These are phyloP conservation scores for Tuber calosporum DNA, from an alignment of 495 filamentous ascomycete species.

Conservation along the genomic window DNA sequence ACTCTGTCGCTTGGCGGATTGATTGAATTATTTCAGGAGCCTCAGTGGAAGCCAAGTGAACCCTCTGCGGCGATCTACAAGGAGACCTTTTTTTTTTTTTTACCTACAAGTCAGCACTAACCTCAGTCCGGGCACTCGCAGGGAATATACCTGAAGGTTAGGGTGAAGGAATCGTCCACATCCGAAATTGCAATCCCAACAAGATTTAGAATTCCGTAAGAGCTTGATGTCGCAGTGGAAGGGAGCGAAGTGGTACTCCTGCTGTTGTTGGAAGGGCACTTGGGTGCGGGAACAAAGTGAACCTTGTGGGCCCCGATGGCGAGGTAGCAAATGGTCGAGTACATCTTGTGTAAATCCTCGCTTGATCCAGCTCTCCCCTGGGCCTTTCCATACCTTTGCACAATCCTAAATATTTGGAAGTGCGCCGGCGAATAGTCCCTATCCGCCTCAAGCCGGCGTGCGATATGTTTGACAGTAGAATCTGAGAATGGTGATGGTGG, in stretches of 20 bases:
- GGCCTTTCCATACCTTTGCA: conserved; percentile 59
- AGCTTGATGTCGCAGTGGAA: conserved; percentile 48
- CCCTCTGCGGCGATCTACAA: conserved; percentile 53
- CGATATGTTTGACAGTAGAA: conserved; percentile 58
- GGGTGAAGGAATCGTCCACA: conserved; percentile 75
- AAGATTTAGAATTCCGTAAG: conserved; percentile 70
- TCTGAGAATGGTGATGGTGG: conserved; percentile 50
- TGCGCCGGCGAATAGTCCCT: conserved; percentile 62
- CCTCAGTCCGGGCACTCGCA: conserved; percentile 15
- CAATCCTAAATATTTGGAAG: conserved; percentile 75
- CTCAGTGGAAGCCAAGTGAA: conserved; percentile 72
- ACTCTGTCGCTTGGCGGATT: conserved; percentile 65
- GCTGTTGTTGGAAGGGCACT: conserved; percentile 44
- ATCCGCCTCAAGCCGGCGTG: conserved; percentile 58
- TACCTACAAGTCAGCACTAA: conserved; percentile 32
- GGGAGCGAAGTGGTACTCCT: conserved; percentile 52
- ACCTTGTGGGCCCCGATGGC: conserved; percentile 76
- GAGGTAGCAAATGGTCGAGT: conserved; percentile 70
- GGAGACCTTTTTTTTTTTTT: conserved; percentile 55
- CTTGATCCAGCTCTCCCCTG: conserved; percentile 54
- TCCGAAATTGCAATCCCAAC: conserved; percentile 59
- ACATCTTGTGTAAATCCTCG: conserved; percentile 69
- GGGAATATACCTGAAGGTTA: conserved; percentile 64
- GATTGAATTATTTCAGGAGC: conserved; percentile 69
- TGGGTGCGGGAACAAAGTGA: conserved; percentile 69